A percentile compares a stretch with the other conserved stretches of the same genome.
Conservation (phyloP, 306 rosid genomes). For the Medicago arabica region DNA sequence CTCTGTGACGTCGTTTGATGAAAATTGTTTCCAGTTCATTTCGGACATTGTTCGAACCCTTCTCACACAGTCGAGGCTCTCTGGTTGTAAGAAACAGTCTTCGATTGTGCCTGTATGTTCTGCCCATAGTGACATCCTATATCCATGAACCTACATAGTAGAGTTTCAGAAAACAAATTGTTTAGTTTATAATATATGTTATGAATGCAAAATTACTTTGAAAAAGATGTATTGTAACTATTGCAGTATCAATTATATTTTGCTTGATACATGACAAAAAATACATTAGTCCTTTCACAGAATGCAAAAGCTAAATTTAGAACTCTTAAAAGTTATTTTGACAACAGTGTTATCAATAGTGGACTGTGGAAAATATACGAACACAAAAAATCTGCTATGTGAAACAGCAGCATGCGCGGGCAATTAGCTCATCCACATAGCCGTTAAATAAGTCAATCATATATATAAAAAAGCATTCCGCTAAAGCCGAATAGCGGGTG, state of each 20-base stretch:
- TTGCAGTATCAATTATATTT: not conserved
- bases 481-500: too few relatives aligned
- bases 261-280: conserved; percentile 21
- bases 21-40: conserved; percentile 81
- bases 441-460: too few relatives aligned
- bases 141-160: conserved; percentile 75
- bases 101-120: conserved; percentile 78
- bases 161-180: conserved; percentile 30
- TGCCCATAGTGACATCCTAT: conserved; percentile 97
- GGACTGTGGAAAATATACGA: not conserved
- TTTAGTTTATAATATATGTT: conserved; percentile 14
- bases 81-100: conserved; percentile 76
- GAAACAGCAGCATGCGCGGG: not conserved
- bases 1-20: conserved; percentile 73
- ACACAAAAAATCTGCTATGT: not conserved
- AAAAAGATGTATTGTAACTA: conserved; percentile 3
- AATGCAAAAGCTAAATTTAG: conserved; percentile 18
- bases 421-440: not conserved
- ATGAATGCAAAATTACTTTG: not conserved
- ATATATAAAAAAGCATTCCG: too few relatives aligned
- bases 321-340: not conserved
- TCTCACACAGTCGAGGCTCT: conserved; percentile 84
- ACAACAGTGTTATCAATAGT: not conserved
- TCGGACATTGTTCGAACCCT: conserved; percentile 75
- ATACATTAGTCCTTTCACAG: not conserved